Percentiles rank a stretch among this genome's conserved stretches.
phyloP scores from a whole-genome alignment of 768 basidiomycete genomes.

The Royoungia palumana region DNA sequence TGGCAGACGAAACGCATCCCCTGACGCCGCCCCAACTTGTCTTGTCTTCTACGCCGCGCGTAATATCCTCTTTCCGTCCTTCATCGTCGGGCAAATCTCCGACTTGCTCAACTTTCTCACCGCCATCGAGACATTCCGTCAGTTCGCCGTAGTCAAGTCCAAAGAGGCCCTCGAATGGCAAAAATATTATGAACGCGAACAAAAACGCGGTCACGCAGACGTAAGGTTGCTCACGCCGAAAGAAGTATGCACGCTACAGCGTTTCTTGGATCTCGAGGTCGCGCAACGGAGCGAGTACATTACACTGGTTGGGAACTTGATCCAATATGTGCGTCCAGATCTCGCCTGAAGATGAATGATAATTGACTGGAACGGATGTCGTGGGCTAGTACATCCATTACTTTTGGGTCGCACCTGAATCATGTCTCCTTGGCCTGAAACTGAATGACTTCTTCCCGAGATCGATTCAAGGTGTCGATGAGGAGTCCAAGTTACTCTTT shows the following conservation, averaged over 20 bases:
- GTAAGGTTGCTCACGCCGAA: conserved; percentile 18
- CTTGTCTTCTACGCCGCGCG: conserved; percentile 27
- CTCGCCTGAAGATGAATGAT: background rate
- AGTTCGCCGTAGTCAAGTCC: conserved; percentile 11
- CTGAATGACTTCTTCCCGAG: conserved; percentile 31
- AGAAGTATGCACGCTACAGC: conserved; percentile 12
- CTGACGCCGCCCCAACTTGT: conserved; percentile 5
- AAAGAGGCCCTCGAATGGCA: conserved; percentile 27
- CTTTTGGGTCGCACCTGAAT: conserved; percentile 27
- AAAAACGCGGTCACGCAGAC: background rate
- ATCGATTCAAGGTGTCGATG: conserved; percentile 10
- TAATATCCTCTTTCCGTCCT: conserved; percentile 28
- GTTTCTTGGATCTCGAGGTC: conserved; percentile 12
- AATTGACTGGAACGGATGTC: background rate
- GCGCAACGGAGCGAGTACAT: conserved; percentile 22
- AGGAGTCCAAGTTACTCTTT: conserved; percentile 21
- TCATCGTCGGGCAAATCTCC: conserved; percentile 31
- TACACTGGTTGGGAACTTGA: conserved; percentile 20
- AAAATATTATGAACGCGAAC: conserved; percentile 17
- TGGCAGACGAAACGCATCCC: background rate
- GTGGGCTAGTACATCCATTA: conserved; percentile 26
- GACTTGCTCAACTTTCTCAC: conserved; percentile 27
- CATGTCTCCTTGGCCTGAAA: conserved; percentile 16
- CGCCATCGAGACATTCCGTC: conserved; percentile 22
- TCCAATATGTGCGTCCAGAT: conserved; percentile 15